Percentiles rank a stretch among this genome's conserved stretches.
These are phyloP conservation scores for Penstemon eatonii DNA, from an alignment of 257 asterid species.

Conservation along the genomic window DNA sequence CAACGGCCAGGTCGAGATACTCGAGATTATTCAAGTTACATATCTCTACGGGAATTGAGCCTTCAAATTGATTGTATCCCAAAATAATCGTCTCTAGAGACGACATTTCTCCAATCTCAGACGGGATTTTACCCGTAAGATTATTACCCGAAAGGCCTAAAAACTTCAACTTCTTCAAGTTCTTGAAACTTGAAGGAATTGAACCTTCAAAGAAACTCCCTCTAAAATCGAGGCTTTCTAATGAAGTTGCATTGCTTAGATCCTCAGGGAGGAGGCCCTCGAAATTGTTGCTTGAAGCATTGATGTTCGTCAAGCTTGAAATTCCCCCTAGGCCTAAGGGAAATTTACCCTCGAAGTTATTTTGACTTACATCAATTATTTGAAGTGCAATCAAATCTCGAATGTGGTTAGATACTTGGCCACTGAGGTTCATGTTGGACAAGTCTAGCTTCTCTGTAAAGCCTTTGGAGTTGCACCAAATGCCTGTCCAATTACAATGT, in stretches of 20 bases:
- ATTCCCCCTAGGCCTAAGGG: slow-evolving; percentile 58
- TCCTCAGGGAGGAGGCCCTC: slow-evolving; percentile 63
- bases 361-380: slow-evolving; percentile 63
- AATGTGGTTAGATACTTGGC: slow-evolving; percentile 48
- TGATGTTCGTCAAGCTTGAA: slow-evolving; percentile 41
- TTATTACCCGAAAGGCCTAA: slow-evolving; percentile 79
- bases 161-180: slow-evolving; percentile 53
- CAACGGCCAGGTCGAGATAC: slow-evolving; percentile 75
- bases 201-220: slow-evolving; percentile 75
- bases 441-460: slow-evolving; percentile 54
- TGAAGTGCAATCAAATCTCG: slow-evolving; percentile 43
- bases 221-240: slow-evolving; percentile 61
- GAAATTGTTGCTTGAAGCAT: slow-evolving; percentile 80
- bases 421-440: slow-evolving; percentile 70
- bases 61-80: slow-evolving; percentile 70
- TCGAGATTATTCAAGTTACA: slow-evolving; percentile 60
- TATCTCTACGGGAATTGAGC: slow-evolving; percentile 60
- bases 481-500: slow-evolving; percentile 67
- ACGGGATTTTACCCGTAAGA: slow-evolving; percentile 64
- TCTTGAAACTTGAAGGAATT: slow-evolving; percentile 59
- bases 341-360: slow-evolving; percentile 56
- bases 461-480: slow-evolving; percentile 55
- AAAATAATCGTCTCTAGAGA: slow-evolving; percentile 56
- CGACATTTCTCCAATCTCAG: slow-evolving; percentile 52
- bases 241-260: slow-evolving; percentile 44